Conservation (phyloP, 2,329 filamentous ascomycete species). For the Fusarium verticillioides region DNA sequence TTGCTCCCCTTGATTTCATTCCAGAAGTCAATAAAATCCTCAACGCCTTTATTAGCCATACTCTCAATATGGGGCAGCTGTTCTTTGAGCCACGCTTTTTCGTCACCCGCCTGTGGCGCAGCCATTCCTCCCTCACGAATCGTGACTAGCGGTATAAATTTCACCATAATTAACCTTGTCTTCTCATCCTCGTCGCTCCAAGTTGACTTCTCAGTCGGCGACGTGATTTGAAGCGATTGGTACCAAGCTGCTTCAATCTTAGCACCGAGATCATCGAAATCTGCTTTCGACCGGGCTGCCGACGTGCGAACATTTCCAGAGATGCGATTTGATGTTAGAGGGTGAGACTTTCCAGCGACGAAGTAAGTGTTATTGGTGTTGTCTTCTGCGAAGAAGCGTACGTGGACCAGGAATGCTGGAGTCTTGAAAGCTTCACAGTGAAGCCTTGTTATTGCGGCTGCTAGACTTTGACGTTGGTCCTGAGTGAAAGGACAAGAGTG, state of each 20-base stretch:
- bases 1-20: neutral
- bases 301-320: slow-evolving; percentile 32
- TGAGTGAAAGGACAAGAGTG: slow-evolving; percentile 23
- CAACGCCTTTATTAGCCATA: slow-evolving; percentile 21
- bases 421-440: slow-evolving; percentile 33
- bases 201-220: neutral
- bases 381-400: slow-evolving; percentile 19
- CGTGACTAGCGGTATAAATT: slow-evolving; percentile 28
- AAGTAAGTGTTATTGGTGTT: slow-evolving; percentile 18
- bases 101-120: slow-evolving; percentile 33
- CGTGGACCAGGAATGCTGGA: slow-evolving; percentile 31
- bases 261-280: slow-evolving; percentile 25
- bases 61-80: slow-evolving; percentile 23
- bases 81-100: slow-evolving; percentile 23
- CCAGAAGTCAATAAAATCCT: slow-evolving; percentile 13
- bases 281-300: neutral
- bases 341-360: slow-evolving; percentile 15
- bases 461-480: slow-evolving; percentile 17
- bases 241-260: slow-evolving; percentile 31
- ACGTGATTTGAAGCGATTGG: neutral
- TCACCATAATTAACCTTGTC: slow-evolving; percentile 23
- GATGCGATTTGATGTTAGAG: slow-evolving; percentile 21
- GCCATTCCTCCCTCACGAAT: slow-evolving; percentile 34
- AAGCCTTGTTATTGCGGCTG: slow-evolving; percentile 18
- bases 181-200: slow-evolving; percentile 9